Evolutionary conservation across 1,139 yeast genomes (phyloP).

Genomic region (Magnusiomyces suaveolens): DNA sequence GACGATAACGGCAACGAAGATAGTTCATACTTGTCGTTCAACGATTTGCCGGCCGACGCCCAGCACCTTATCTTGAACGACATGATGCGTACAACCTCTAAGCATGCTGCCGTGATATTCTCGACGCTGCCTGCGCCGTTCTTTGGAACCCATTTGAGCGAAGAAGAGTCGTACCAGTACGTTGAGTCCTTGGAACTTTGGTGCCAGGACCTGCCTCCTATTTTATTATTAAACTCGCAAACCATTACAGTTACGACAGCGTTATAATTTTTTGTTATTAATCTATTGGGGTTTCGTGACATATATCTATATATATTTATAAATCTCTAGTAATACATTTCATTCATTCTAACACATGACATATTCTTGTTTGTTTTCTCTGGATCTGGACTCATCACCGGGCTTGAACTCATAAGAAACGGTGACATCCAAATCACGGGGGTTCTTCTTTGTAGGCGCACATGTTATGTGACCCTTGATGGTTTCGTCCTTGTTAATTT

Average conservation of each 20-base stretch:
- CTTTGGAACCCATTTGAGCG: conserved; percentile 65
- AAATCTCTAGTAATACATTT: neutral
- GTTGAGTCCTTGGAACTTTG: conserved; percentile 68
- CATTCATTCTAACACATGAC: conserved; percentile 11
- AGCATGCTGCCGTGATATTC: conserved; percentile 58
- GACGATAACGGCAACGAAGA: conserved; percentile 13
- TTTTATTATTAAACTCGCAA: conserved; percentile 73
- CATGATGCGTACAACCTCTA: conserved; percentile 58
- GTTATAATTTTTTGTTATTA: conserved; percentile 40
- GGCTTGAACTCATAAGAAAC: conserved; percentile 47
- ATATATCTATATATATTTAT: neutral
- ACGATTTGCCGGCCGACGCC: conserved; percentile 80
- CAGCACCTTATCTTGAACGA: conserved; percentile 86
- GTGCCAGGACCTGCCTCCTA: conserved; percentile 75
- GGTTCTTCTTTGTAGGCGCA: conserved; percentile 67
- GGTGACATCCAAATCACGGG: conserved; percentile 49
- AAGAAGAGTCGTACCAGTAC: conserved; percentile 61
- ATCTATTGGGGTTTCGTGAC: too few species aligned
- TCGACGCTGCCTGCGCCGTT: conserved; percentile 86
- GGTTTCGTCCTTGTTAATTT: conserved; percentile 65
- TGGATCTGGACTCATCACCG: conserved; percentile 31
- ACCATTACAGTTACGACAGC: conserved; percentile 94
- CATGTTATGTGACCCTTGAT: conserved; percentile 65
- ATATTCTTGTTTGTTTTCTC: conserved; percentile 7
- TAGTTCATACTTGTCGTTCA: conserved; percentile 43